Conservation (phyloP, 2,329 filamentous ascomycete species). For the Xylariaceae sp. region DNA sequence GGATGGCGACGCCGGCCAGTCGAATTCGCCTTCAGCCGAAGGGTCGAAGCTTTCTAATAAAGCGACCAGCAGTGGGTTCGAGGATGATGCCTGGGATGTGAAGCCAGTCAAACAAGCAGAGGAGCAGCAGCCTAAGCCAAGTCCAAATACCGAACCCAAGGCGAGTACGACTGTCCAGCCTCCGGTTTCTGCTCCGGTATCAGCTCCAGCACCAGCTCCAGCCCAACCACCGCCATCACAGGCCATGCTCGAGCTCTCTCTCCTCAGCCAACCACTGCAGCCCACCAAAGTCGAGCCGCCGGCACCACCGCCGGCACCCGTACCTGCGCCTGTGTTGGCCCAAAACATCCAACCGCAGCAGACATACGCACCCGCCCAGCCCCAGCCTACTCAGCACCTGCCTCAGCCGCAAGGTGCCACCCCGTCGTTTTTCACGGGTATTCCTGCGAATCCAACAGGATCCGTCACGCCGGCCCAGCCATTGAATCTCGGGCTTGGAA, state of each 20-base stretch:
- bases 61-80: constrained; percentile 51
- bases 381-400: constrained; percentile 31
- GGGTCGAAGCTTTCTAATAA: constrained; percentile 30
- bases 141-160: constrained; percentile 56
- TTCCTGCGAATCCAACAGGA: constrained; percentile 32
- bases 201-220: not conserved
- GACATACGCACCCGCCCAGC: constrained; percentile 28
- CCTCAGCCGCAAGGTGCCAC: constrained; percentile 49
- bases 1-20: constrained; percentile 36
- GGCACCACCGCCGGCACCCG: no score
- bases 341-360: constrained; percentile 30
- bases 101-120: constrained; percentile 66
- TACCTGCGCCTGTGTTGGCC: constrained; percentile 23
- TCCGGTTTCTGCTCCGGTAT: constrained; percentile 8
- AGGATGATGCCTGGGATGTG: constrained; percentile 96
- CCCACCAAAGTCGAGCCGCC: constrained; percentile 39
- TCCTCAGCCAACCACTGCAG: constrained; percentile 48
- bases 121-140: constrained; percentile 39
- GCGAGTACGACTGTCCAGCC: constrained; percentile 28
- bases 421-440: constrained; percentile 52
- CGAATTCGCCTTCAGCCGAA: constrained; percentile 34
- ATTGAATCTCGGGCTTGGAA: constrained; percentile 39
- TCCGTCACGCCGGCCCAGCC: constrained; percentile 39
- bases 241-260: constrained; percentile 49
- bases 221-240: constrained; percentile 28